phyloP scores from a whole-genome alignment of 208 protist species.

The Pavlovales sp. region DNA sequence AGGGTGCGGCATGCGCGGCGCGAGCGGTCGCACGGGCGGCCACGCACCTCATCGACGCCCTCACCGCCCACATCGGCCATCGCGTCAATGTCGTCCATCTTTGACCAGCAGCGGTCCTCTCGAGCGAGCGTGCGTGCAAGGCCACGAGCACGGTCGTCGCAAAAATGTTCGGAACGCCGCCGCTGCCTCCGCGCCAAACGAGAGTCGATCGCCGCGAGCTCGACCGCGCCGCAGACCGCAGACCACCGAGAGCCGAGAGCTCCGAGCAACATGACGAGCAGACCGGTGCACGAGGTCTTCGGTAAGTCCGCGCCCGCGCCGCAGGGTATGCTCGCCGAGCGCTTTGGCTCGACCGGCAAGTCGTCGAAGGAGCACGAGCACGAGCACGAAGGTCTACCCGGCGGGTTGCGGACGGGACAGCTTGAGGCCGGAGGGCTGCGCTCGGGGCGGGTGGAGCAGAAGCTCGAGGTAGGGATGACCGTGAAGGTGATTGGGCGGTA shows the following conservation, averaged over 20 bases:
- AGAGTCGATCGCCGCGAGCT: too few species aligned
- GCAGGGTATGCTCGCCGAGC: not conserved
- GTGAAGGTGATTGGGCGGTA: not conserved
- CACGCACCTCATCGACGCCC: not conserved
- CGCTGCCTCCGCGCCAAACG: too few species aligned
- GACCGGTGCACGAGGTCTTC: not conserved
- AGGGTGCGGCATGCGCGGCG: not conserved
- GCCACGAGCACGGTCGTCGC: too few species aligned
- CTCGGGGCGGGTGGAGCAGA: not conserved
- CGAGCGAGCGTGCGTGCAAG: too few species aligned
- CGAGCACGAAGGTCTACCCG: not conserved
- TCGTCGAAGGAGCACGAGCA: not conserved
- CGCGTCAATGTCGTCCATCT: too few species aligned
- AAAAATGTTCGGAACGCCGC: too few species aligned
- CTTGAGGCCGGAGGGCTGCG: not conserved
- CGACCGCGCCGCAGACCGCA: too few species aligned
- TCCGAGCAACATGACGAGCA: too few species aligned
- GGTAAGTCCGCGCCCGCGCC: not conserved
- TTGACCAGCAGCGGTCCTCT: too few species aligned
- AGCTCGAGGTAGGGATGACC: not conserved
- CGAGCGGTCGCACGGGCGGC: not conserved
- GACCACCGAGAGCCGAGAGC: too few species aligned
- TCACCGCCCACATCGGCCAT: not conserved
- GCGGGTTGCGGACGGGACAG: not conserved
- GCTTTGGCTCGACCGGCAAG: constrained; percentile 10